Evolutionary conservation across 257 asterid genomes (phyloP), one percentile per base, ranked within the genome.

Genomic region (Prunella vulgaris): DNA sequence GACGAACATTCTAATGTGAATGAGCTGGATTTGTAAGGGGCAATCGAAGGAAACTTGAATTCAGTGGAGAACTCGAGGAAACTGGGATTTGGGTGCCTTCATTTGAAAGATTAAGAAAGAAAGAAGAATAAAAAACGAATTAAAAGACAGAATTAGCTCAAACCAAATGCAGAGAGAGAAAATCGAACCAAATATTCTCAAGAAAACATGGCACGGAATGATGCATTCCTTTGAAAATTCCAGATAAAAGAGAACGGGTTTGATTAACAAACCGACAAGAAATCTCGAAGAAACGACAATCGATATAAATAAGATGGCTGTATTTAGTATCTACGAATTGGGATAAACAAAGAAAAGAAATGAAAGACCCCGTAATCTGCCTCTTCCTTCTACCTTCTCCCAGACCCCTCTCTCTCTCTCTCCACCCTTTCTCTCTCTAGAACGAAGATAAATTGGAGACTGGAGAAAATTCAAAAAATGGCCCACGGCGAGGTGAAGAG

Each of bases 11-110:
- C n/a, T n/a, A n/a, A n/a, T n/a, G n/a, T n/a, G n/a, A n/a, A n/a
- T n/a, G n/a, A n/a, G n/a, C n/a, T n/a, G n/a, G n/a, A n/a, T n/a
- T n/a, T 59, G 73, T 69, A 24, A 69, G 18, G 57, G 79, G 44
- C 61, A 28, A 59, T 32, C 57, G 52, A 61, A 65, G n/a, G 72
- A 68, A 25, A n/a, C 62, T 64, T 62, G 25, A 66, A 61, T 2
- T 53, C 64, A 68, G 71, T 5, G 70, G 75, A 69, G 61, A 18
- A 48, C 21, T 28, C 65, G 17, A 40, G 73, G 81, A 70, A 80
- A 80, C 74, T 35, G 72, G 71, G 81, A 79, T 76, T 44, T 72
- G 44, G 42, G 75, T 20, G 77, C 73, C 81, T 28, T n/a, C n/a
- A n/a, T n/a, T n/a, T n/a, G n/a, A n/a, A n/a, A n/a, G n/a, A n/a